A percentile compares a stretch with the other conserved stretches of the same genome.
phyloP scores from a whole-genome alignment of 176 grass and related monocot species.

The Otatea glauca region DNA sequence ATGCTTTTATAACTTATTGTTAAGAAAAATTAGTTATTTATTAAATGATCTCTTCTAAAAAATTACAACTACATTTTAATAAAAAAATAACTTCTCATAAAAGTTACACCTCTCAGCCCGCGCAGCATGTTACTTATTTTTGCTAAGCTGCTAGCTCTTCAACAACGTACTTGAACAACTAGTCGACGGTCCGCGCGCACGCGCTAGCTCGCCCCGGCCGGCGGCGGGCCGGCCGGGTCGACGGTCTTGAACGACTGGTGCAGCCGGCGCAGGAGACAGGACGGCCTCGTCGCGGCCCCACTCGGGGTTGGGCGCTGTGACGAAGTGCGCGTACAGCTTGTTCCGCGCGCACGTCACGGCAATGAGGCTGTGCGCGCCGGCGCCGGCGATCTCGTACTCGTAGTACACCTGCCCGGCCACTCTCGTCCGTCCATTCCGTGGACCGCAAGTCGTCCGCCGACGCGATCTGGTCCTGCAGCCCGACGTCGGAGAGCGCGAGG shows the following conservation, averaged over 20 bases:
- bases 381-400: conserved; percentile 84
- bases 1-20: too few species aligned
- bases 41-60: too few species aligned
- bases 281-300: conserved; percentile 74
- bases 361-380: conserved; percentile 76
- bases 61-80: too few species aligned
- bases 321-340: conserved; percentile 93
- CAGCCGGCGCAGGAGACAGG: conserved; percentile 79
- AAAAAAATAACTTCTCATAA: too few species aligned
- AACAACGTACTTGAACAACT: not conserved
- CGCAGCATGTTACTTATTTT: not conserved
- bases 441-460: conserved; percentile 50
- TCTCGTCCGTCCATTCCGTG: too few species aligned
- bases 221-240: conserved; percentile 32
- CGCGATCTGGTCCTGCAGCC: conserved; percentile 86
- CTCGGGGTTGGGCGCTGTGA: conserved; percentile 76
- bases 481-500: conserved; percentile 89
- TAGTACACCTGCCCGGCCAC: conserved; percentile 67
- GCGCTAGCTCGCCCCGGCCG: not conserved
- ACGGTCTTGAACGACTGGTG: conserved; percentile 89
- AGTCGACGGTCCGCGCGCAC: too few species aligned
- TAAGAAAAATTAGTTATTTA: too few species aligned
- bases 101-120: too few species aligned
- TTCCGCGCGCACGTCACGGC: conserved; percentile 83
- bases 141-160: not conserved